Evolutionary conservation across 106 monocot genomes (phyloP).

Genomic region (Hemerocallis citrina): DNA sequence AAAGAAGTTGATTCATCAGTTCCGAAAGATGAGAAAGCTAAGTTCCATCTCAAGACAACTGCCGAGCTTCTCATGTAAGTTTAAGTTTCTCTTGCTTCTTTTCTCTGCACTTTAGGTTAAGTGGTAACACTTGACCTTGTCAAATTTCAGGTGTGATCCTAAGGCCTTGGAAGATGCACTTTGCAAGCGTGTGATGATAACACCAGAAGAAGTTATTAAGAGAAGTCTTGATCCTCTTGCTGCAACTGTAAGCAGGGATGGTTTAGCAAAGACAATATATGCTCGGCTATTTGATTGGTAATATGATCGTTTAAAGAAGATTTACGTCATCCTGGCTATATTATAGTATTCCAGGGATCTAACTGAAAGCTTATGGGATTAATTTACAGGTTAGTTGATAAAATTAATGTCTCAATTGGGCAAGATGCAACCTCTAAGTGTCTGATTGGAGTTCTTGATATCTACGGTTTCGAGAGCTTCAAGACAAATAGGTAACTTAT

Average conservation of each 20-base stretch:
- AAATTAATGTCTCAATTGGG: conserved; percentile 94
- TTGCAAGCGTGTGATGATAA: conserved; percentile 90
- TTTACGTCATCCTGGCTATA: not conserved
- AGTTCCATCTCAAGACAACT: conserved; percentile 83
- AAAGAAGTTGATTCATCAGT: conserved; percentile 93
- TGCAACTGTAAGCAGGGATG: conserved; percentile 86
- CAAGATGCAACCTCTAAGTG: conserved; percentile 78
- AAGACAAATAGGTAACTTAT: conserved; percentile 73
- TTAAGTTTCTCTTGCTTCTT: not conserved
- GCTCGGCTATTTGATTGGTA: conserved; percentile 98
- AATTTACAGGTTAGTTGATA: conserved; percentile 79
- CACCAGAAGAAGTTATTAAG: conserved; percentile 98
- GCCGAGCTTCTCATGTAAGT: conserved; percentile 87
- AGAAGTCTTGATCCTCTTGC: conserved; percentile 75
- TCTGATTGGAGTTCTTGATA: conserved; percentile 96
- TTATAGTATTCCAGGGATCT: not conserved
- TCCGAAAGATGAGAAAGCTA: conserved; percentile 85
- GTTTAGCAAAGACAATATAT: conserved; percentile 93
- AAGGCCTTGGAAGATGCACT: conserved; percentile 85
- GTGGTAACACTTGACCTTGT: not conserved
- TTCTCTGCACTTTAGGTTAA: not conserved
- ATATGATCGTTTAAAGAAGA: not conserved
- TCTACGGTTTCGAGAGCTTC: conserved; percentile 99
- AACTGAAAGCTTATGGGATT: not conserved
- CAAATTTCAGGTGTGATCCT: conserved; percentile 76